These are phyloP conservation scores for Diaporthe sp. DNA, from an alignment of 2,329 filamentous ascomycete species.

Conservation along the genomic window DNA sequence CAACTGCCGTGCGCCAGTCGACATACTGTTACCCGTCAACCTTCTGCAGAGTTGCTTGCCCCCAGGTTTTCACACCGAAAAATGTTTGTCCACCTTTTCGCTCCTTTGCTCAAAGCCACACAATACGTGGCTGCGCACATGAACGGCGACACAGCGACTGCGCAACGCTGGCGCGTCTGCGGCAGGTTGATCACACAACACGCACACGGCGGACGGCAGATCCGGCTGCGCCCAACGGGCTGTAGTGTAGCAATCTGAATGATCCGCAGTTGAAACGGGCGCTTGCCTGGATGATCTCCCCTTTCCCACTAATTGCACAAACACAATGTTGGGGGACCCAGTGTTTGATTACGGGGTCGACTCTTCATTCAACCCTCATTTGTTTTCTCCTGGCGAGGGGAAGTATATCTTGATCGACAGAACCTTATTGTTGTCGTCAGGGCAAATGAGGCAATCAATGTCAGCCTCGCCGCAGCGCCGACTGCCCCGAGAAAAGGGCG, in stretches of 20 bases:
- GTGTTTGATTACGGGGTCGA: neutral
- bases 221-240: neutral
- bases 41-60: neutral
- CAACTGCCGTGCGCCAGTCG: neutral
- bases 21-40: neutral
- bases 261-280: slow-evolving; percentile 25
- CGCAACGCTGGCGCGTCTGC: neutral
- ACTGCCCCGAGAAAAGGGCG: neutral
- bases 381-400: neutral
- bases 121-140: neutral
- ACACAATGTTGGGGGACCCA: neutral
- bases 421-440: neutral
- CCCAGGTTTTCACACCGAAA: neutral
- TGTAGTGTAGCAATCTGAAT: neutral
- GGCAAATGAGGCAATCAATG: slow-evolving; percentile 1
- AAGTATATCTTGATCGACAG: neutral
- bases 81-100: neutral
- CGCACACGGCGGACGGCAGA: neutral
- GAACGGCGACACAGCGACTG: neutral
- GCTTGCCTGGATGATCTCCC: slow-evolving; percentile 14
- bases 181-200: neutral
- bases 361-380: no score
- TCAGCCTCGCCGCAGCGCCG: neutral
- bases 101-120: neutral
- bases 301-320: neutral